Percentiles rank a stretch among this genome's conserved stretches.
phyloP scores from a whole-genome alignment of 805 yeast genomes.

The Debaryomyces maramus region DNA sequence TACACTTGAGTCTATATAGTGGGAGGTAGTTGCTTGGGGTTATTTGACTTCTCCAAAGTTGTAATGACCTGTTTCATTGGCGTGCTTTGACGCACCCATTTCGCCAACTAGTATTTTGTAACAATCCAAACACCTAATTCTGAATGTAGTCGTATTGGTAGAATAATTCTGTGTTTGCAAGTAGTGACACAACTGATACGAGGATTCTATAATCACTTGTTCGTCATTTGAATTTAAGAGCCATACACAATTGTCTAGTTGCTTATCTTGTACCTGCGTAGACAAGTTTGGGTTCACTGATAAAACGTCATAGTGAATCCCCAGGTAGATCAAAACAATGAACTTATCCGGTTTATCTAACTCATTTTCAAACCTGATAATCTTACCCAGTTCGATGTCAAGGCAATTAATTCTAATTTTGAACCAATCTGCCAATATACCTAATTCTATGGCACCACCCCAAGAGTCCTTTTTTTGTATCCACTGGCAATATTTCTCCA shows the following conservation, averaged over 20 bases:
- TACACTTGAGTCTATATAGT: too few species aligned
- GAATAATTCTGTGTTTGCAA: constrained; percentile 56
- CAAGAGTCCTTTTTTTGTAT: constrained; percentile 59
- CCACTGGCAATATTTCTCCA: constrained; percentile 57
- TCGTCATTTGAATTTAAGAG: constrained; percentile 29
- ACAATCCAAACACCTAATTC: constrained; percentile 60
- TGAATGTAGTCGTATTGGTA: constrained; percentile 63
- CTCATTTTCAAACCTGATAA: constrained; percentile 50
- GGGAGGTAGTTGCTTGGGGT: too few species aligned
- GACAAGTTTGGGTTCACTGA: constrained; percentile 32
- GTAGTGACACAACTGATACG: constrained; percentile 39
- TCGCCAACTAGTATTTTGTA: constrained; percentile 56
- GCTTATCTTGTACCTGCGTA: constrained; percentile 21
- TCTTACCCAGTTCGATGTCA: constrained; percentile 62
- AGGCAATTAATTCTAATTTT: constrained; percentile 55
- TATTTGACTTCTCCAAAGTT: constrained; percentile 58
- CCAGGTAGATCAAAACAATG: constrained; percentile 61
- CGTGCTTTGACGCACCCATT: constrained; percentile 63
- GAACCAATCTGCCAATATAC: constrained; percentile 56
- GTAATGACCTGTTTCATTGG: constrained; percentile 58
- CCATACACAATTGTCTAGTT: constrained; percentile 45
- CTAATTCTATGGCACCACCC: constrained; percentile 84
- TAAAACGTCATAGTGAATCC: constrained; percentile 72
- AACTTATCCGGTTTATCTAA: constrained; percentile 38
- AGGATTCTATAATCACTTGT: constrained; percentile 34